A percentile compares a stretch with the other conserved stretches of the same genome.
phyloP scores from a whole-genome alignment of 768 basidiomycete genomes.

The Lanmaoa pseudosensibilis region DNA sequence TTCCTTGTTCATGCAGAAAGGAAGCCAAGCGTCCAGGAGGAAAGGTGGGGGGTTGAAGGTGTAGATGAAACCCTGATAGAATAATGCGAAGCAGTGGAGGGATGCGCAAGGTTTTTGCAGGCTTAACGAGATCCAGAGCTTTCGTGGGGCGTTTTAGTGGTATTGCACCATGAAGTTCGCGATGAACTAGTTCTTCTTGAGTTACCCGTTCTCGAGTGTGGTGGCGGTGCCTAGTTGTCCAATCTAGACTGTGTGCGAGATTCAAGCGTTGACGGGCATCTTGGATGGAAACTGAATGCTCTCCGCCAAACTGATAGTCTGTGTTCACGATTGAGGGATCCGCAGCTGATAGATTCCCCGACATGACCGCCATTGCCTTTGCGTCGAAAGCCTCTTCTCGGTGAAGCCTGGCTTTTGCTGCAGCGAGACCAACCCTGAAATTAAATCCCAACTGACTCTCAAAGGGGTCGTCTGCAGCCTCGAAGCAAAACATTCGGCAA shows the following conservation, averaged over 20 bases:
- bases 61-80: constrained; percentile 58
- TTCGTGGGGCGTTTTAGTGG: constrained; percentile 31
- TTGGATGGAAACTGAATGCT: constrained; percentile 64
- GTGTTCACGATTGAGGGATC: constrained; percentile 40
- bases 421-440: constrained; percentile 69
- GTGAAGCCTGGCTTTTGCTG: constrained; percentile 65
- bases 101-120: constrained; percentile 33
- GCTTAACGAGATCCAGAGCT: constrained; percentile 46
- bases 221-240: constrained; percentile 60
- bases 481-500: constrained; percentile 64
- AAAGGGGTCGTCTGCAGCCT: constrained; percentile 82
- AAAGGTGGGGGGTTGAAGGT: constrained; percentile 61
- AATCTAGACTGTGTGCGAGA: constrained; percentile 69
- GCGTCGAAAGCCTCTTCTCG: constrained; percentile 80
- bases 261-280: constrained; percentile 73
- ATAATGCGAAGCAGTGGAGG: constrained; percentile 74
- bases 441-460: constrained; percentile 76
- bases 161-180: constrained; percentile 43
- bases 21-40: constrained; percentile 50
- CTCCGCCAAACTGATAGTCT: constrained; percentile 62
- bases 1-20: constrained; percentile 67
- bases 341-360: constrained; percentile 26
- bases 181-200: constrained; percentile 48
- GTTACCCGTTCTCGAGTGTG: constrained; percentile 45
- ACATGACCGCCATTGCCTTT: constrained; percentile 67